Base-by-base conservation (phyloP, 169 alveolate genomes). In the Cryptosporidium viatorum region DNA sequence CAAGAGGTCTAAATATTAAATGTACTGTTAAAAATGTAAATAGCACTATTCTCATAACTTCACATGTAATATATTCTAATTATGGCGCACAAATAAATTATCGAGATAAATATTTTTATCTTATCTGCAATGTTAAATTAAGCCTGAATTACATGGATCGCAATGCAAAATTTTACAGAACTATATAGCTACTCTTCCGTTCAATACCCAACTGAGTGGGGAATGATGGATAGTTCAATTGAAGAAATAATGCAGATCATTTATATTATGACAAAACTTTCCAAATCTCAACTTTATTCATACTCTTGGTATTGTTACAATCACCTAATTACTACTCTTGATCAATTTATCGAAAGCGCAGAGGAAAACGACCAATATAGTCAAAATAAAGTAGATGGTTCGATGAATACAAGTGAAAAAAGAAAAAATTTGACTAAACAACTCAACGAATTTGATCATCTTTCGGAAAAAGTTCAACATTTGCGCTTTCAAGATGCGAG, bases 281-380 rank as follows among this genome's bases (percentile, higher is more conserved):
- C 52, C 21, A 80, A 62, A 23, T 80, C 89, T 23, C 80, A 80
- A 41, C 89, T 80, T 21, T 80, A 62, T 29, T 80, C 89, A 26
- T 80, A 80, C 59, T 80, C 89, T 18, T 80, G 89, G 89, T 80
- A 80, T 80, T 80, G 89, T 8, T 80, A 80, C 21, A 80, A 80
- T 62, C 89, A 80, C 18, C 71, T 80, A 16, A 39, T 80, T 5
- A 50, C 18, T 9, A 62, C 89, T 16, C 14, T 80, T 16, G 80
- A 62, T 35, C 2, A 16, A 43, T 31, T 55, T 35, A 58, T 73
- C 10, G 48, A 65, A 31, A 21, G 6, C 6, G 9, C 16, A 1
- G 71, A 65, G 26, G 18, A 26, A 10, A 23, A 3, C 10, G 14
- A 1, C 16, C 16, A 55, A 26, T n/a, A 55, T 26, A 14, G 5